These are phyloP conservation scores for Suillus paluster DNA, from an alignment of 768 basidiomycete species.

Conservation along the genomic window DNA sequence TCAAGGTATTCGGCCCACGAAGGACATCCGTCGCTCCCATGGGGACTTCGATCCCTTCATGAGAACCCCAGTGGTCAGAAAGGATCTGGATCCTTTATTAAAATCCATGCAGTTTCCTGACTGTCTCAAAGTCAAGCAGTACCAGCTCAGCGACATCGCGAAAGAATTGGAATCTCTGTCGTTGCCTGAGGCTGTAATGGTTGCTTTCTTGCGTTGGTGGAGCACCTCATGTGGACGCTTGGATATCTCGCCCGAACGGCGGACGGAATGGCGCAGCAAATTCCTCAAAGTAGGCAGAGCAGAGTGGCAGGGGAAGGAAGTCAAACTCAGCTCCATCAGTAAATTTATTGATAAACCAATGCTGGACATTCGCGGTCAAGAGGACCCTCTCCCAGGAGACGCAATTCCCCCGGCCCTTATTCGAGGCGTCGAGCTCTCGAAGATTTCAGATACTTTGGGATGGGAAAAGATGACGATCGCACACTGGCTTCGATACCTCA, in stretches of 20 bases:
- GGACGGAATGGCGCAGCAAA: background rate
- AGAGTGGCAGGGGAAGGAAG: background rate
- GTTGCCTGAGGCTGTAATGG: conserved; percentile 67
- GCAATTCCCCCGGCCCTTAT: conserved; percentile 49
- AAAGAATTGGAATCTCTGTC: conserved; percentile 70
- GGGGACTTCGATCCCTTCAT: conserved; percentile 69
- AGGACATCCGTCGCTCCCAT: conserved; percentile 73
- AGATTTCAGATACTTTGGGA: conserved; percentile 58
- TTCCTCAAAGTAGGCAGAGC: no score
- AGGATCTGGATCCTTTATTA: conserved; percentile 26
- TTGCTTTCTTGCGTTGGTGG: conserved; percentile 87
- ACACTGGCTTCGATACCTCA: conserved; percentile 73
- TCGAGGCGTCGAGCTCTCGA: conserved; percentile 49
- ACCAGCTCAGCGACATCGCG: conserved; percentile 79
- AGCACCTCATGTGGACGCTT: conserved; percentile 30
- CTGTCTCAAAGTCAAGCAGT: conserved; percentile 63
- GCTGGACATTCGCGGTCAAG: conserved; percentile 57
- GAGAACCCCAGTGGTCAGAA: conserved; percentile 59
- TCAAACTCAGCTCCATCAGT: conserved; percentile 66
- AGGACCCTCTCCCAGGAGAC: conserved; percentile 75
- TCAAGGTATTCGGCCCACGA: conserved; percentile 65
- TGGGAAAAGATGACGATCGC: conserved; percentile 42
- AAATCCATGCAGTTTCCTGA: conserved; percentile 58
- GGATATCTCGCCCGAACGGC: background rate
- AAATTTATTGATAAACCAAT: conserved; percentile 64